These are phyloP conservation scores for Penicillium capsulatum DNA, from an alignment of 2,329 filamentous ascomycete genomes.

Conservation along the genomic window DNA sequence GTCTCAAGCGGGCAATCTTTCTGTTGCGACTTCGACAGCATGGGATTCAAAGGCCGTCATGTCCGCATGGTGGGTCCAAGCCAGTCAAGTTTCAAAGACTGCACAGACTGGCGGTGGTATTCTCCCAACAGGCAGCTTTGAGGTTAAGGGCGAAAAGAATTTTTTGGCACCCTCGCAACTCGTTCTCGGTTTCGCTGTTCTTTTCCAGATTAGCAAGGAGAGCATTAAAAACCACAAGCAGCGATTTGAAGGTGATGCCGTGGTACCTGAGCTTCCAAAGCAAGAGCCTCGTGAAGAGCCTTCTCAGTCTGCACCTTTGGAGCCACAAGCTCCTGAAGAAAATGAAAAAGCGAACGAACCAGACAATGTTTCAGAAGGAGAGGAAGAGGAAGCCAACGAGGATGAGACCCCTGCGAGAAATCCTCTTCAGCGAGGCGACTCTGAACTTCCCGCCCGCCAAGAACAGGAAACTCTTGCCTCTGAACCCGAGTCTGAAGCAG, in stretches of 20 bases:
- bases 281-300: no score
- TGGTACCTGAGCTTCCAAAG: no score
- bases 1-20: slow-evolving; percentile 80
- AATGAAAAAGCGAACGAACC: slow-evolving; percentile 2
- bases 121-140: slow-evolving; percentile 71
- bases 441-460: slow-evolving; percentile 6
- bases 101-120: slow-evolving; percentile 72
- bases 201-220: slow-evolving; percentile 85
- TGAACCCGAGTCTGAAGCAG: slow-evolving; percentile 11
- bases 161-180: slow-evolving; percentile 83
- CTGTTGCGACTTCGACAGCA: slow-evolving; percentile 78
- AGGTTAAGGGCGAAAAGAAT: slow-evolving; percentile 82
- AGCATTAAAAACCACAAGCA: slow-evolving; percentile 77
- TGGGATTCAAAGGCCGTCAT: slow-evolving; percentile 97
- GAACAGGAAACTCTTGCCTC: not conserved
- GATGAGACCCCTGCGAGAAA: slow-evolving; percentile 14
- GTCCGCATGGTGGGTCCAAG: slow-evolving; percentile 92
- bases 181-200: slow-evolving; percentile 77
- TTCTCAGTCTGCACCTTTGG: no score
- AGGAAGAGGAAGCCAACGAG: slow-evolving; percentile 32
- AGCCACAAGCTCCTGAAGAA: slow-evolving; percentile 1
- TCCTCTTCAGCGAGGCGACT: slow-evolving; percentile 20
- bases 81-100: slow-evolving; percentile 85
- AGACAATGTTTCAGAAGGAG: slow-evolving; percentile 16
- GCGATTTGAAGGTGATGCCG: slow-evolving; percentile 47